Evolutionary conservation across 495 filamentous ascomycete genomes (phyloP).

Genomic region (Chaetomium tenue): DNA sequence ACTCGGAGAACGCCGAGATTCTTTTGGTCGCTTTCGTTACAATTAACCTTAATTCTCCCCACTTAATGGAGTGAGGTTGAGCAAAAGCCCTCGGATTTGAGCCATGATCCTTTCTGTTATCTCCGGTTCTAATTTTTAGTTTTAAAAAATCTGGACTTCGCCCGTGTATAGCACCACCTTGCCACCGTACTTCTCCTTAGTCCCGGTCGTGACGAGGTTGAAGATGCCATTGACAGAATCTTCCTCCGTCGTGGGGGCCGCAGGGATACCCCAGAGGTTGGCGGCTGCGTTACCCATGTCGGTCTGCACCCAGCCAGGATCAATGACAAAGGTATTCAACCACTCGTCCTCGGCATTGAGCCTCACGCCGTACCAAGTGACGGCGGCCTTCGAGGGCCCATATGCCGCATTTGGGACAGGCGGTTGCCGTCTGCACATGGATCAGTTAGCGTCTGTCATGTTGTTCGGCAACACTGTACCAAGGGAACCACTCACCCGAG

Average conservation of each 20-base stretch:
- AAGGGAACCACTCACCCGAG: conserved; percentile 27
- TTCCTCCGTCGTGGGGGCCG: conserved; percentile 36
- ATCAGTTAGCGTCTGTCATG: too few species aligned
- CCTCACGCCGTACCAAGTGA: conserved; percentile 41
- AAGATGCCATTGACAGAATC: conserved; percentile 41
- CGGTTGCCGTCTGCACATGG: background rate
- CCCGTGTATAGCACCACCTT: conserved; percentile 22
- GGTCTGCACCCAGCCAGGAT: conserved; percentile 45
- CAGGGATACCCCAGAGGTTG: conserved; percentile 31
- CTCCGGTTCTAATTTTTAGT: too few species aligned
- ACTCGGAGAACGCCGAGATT: too few species aligned
- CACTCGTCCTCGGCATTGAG: conserved; percentile 43
- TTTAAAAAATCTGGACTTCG: background rate
- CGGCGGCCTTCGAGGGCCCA: conserved; percentile 39
- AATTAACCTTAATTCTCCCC: too few species aligned
- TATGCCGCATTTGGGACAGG: conserved; percentile 41
- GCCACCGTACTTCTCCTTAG: conserved; percentile 41
- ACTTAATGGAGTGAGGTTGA: too few species aligned
- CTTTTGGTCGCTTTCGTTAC: too few species aligned
- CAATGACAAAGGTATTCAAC: conserved; percentile 40
- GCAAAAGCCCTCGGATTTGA: too few species aligned
- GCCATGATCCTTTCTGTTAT: too few species aligned
- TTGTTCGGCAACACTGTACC: background rate
- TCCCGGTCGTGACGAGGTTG: conserved; percentile 38
- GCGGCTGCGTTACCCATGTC: conserved; percentile 49